Percentiles rank a stretch among this genome's conserved stretches.
Evolutionary conservation across 768 basidiomycete species (phyloP).

Genomic region (Rhizopogon vesiculosus): DNA sequence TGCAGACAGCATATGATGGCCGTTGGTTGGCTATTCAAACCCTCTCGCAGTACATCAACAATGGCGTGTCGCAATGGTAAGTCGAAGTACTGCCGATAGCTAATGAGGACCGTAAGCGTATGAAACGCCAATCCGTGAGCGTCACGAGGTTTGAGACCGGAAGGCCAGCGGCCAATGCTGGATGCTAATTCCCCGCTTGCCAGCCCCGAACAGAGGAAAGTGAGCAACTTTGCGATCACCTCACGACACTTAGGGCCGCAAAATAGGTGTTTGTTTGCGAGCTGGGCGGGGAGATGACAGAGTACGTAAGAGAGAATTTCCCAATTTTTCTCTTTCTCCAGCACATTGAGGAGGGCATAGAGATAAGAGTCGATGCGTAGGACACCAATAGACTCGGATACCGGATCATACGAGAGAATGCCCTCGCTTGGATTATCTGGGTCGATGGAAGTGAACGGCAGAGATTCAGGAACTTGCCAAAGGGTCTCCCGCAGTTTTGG

Average conservation of each 20-base stretch:
- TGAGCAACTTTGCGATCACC: conserved; percentile 58
- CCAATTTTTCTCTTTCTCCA: conserved; percentile 82
- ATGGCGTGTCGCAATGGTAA: conserved; percentile 57
- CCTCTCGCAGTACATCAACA: conserved; percentile 69
- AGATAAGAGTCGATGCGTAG: conserved; percentile 80
- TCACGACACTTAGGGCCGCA: conserved; percentile 80
- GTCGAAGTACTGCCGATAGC: conserved; percentile 80
- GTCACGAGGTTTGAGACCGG: conserved; percentile 65
- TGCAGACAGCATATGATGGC: conserved; percentile 89
- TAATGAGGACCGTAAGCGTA: conserved; percentile 80
- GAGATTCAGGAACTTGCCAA: conserved; percentile 67
- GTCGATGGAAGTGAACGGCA: conserved; percentile 52
- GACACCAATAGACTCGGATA: conserved; percentile 37
- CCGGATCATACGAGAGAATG: conserved; percentile 60
- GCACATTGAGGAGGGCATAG: conserved; percentile 50
- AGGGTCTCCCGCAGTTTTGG: conserved; percentile 35
- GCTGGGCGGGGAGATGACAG: conserved; percentile 85
- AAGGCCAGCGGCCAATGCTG: conserved; percentile 55
- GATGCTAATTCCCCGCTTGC: conserved; percentile 52
- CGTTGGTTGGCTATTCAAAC: conserved; percentile 63
- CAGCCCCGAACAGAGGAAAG: conserved; percentile 64
- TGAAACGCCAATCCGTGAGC: conserved; percentile 87
- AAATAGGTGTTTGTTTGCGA: conserved; percentile 94
- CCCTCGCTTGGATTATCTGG: conserved; percentile 63
- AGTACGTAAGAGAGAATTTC: conserved; percentile 90